Evolutionary conservation across 208 protist genomes (phyloP).

Genomic region (Paratrypanosoma confusum): DNA sequence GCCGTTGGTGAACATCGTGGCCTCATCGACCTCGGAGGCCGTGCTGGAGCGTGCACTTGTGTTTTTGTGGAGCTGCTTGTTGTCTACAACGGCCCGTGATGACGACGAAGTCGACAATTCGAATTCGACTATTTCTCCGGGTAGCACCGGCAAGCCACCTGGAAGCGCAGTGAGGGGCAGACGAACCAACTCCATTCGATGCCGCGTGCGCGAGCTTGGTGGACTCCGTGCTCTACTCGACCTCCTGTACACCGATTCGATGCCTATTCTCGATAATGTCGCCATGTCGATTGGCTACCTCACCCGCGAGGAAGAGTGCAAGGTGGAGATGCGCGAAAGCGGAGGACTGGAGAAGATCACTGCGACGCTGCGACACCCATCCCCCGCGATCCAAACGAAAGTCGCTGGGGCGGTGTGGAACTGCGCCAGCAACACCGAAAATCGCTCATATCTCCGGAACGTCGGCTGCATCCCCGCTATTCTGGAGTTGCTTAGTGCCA

Average conservation of each 20-base stretch:
- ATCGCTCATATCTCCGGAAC: conserved; percentile 74
- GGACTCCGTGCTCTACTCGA: conserved; percentile 80
- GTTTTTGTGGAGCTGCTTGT: conserved; percentile 76
- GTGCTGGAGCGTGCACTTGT: conserved; percentile 84
- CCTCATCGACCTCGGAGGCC: conserved; percentile 69
- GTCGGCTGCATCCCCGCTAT: conserved; percentile 79
- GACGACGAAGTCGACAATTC: conserved; percentile 30
- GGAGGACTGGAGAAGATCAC: conserved; percentile 87
- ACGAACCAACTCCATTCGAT: conserved; percentile 35
- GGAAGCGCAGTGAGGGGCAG: neutral
- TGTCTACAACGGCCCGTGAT: conserved; percentile 50
- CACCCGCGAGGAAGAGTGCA: conserved; percentile 84
- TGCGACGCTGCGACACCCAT: conserved; percentile 79
- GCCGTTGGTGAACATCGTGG: conserved; percentile 80
- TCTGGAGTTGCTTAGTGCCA: conserved; percentile 58
- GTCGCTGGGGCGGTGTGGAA: conserved; percentile 90
- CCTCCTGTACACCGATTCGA: conserved; percentile 83
- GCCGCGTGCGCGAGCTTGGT: conserved; percentile 51
- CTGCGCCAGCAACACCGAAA: conserved; percentile 85
- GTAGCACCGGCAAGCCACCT: too few species aligned
- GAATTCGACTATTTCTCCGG: too few species aligned
- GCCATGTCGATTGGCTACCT: conserved; percentile 91
- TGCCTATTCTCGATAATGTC: conserved; percentile 86
- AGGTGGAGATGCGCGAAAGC: conserved; percentile 75
- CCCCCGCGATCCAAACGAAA: conserved; percentile 85